Evolutionary conservation across 2,329 filamentous ascomycete species (phyloP), one percentile per base, ranked within the genome.

Genomic region (Trichocomaceae sp.): DNA sequence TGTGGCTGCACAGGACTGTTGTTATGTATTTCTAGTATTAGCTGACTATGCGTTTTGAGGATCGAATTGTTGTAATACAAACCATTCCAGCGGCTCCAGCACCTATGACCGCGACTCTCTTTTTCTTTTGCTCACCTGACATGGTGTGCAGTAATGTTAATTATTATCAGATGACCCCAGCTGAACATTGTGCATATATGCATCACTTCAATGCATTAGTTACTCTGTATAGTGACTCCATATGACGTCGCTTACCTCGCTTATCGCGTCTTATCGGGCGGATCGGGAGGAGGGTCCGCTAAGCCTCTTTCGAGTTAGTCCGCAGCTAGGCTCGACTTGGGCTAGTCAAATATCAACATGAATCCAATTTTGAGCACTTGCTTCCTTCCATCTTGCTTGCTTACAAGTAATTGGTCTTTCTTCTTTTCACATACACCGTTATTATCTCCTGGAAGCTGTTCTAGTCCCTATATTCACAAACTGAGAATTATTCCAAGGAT

Each of bases 21-120:
- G 23, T 50, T 31, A 55, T 47, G 5, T 56, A 54, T 60, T 59
- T 62, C 15, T 45, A 31, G 46, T 56, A n/a, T 42, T 13, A 29
- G 26, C 7, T n/a, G n/a, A n/a, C 26, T 22, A 49, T 54, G n/a
- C 48, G 22, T 23, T 29, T 41, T 29, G 44, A 5, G n/a, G n/a
- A n/a, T 8, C 17, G n/a, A 23, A 37, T 46, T 29, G 1, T 47
- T 31, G 37, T 5, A 42, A 2, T 23, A 46, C 63, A 56, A 60
- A 79, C 77, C 80, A 79, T 82, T 66, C 83, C 83, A 45, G 83
- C 80, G 37, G 82, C 83, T 23, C 83, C 84, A 29, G 79, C 83
- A 3, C 83, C 83, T 26, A 86, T 76, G 22, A 86, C 75, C 10
- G 82, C 75, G 19, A 86, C 72, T 59, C 76, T 78, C 60, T 79